Evolutionary conservation across 164 flowering plant species (phyloP).

Genomic region (Vitis rupestris): DNA sequence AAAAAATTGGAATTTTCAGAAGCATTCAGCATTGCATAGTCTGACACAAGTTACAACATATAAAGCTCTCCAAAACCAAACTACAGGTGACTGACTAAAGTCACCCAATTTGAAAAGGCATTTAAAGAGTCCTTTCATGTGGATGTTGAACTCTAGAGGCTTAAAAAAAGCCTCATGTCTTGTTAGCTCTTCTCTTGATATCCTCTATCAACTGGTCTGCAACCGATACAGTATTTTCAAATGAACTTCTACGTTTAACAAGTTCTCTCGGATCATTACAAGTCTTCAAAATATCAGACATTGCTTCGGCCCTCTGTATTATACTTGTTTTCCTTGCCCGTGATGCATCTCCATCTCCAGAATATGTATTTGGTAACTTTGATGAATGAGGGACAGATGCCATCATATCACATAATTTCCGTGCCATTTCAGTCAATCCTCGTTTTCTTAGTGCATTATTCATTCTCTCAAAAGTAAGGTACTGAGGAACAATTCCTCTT

Average conservation of each 20-base stretch:
- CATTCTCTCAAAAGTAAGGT: conserved; percentile 62
- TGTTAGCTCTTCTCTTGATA: conserved; percentile 18
- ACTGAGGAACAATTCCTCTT: conserved; percentile 69
- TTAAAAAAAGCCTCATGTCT: not conserved
- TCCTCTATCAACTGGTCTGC: conserved; percentile 39
- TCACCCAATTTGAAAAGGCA: too few relatives aligned
- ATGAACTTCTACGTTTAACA: conserved; percentile 31
- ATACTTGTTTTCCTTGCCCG: conserved; percentile 44
- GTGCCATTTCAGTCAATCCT: conserved; percentile 51
- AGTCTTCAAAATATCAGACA: conserved; percentile 59
- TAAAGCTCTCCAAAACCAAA: too few relatives aligned
- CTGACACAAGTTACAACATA: not conserved
- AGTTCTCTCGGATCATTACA: conserved; percentile 54
- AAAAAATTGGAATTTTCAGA: not conserved
- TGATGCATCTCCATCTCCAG: conserved; percentile 19
- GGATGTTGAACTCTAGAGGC: not conserved
- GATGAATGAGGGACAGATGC: conserved; percentile 59
- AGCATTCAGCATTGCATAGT: not conserved
- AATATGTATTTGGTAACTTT: conserved; percentile 53
- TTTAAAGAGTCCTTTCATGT: too few relatives aligned
- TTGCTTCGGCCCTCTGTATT: conserved; percentile 52
- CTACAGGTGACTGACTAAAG: too few relatives aligned
- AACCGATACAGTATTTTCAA: conserved; percentile 28
- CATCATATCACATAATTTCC: conserved; percentile 47
- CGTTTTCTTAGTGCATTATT: conserved; percentile 42